Base-by-base conservation (phyloP, 306 rosid species). In the Oxytropis ochrocephala region DNA sequence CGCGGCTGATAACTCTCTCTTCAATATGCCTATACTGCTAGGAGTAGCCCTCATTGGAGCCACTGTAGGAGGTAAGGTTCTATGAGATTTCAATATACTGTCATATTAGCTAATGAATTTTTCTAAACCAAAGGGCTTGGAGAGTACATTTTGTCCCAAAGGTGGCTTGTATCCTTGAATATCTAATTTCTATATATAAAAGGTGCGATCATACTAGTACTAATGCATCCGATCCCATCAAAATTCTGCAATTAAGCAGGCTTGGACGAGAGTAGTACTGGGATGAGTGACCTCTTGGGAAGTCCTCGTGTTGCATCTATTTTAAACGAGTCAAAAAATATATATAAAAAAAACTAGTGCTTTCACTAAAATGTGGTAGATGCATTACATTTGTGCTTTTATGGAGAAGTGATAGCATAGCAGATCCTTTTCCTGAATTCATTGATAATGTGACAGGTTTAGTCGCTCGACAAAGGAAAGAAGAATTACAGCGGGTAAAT, bases 41-140 rank as follows among this genome's bases (percentile, higher is more conserved):
- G 74, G 76, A n/a, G 95, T 94, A 21, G 96, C 99, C 52, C 96
- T 94, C 73, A 50, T 94, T 56, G 99, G 99, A 75, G 99, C 99
- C 62, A 85, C 95, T 32, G 99, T 94, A 36, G 99, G 99, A 89
- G 97, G 97, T 94, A 82, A 82, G 81, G 78, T 62, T 27, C 58
- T 63, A 52, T 67, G 10, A 67, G 43, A 65, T 82, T 53, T 62
- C 42, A 36, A 58, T 16, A 8, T 64, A 53, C 63, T 6, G 52
- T 32, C 53, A 21, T 64, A 27, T 51, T 59, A 75, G 62, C 41
- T 69, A 11, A 12, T 17, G 56, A 38, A 35, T 56, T 44, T 62
- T 76, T 27, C 64, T 38, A 18, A 44, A 39, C n/a, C 13, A 29
- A 48, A 53, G 39, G 67, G n/a, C 59, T 67, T 47, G 16, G 38